These are phyloP conservation scores for Falciphora oryzae DNA, from an alignment of 2,329 filamentous ascomycete genomes.

Conservation along the genomic window DNA sequence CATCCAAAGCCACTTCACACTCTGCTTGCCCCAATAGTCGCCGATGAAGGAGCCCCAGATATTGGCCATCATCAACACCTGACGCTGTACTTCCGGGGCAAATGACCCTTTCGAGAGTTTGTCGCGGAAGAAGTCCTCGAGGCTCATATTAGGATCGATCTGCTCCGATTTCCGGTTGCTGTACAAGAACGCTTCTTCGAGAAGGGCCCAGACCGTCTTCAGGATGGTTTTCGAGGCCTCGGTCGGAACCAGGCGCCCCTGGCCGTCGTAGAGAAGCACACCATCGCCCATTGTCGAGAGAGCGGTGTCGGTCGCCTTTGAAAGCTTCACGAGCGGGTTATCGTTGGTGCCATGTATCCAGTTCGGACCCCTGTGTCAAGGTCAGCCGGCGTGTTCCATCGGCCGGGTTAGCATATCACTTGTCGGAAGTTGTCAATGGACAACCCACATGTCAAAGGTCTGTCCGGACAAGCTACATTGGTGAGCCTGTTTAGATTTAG, in stretches of 20 bases:
- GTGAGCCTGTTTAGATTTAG: constrained; percentile 22
- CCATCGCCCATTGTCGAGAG: constrained; percentile 26
- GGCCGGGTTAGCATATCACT: not conserved
- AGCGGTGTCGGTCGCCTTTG: constrained; percentile 40
- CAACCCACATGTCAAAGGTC: constrained; percentile 23
- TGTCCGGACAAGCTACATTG: constrained; percentile 22
- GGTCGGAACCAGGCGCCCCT: constrained; percentile 3
- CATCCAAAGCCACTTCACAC: constrained; percentile 53
- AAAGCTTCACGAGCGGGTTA: constrained; percentile 49
- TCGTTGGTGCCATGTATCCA: constrained; percentile 46
- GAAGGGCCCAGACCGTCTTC: constrained; percentile 35
- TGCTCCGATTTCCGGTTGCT: not conserved
- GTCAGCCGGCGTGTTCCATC: not conserved
- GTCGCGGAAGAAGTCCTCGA: constrained; percentile 45
- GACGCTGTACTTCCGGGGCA: constrained; percentile 39
- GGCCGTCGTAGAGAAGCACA: not conserved
- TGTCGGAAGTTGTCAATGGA: not conserved
- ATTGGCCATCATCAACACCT: constrained; percentile 5
- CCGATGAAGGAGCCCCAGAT: constrained; percentile 50
- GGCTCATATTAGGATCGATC: constrained; percentile 16
- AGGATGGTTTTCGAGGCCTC: constrained; percentile 6
- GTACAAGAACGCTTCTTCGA: not conserved
- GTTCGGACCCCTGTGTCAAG: constrained; percentile 41
- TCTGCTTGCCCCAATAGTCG: constrained; percentile 31
- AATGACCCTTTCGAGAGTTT: constrained; percentile 41